These are phyloP conservation scores for Diospyros lotus DNA, from an alignment of 148 eudicot genomes.

Conservation along the genomic window DNA sequence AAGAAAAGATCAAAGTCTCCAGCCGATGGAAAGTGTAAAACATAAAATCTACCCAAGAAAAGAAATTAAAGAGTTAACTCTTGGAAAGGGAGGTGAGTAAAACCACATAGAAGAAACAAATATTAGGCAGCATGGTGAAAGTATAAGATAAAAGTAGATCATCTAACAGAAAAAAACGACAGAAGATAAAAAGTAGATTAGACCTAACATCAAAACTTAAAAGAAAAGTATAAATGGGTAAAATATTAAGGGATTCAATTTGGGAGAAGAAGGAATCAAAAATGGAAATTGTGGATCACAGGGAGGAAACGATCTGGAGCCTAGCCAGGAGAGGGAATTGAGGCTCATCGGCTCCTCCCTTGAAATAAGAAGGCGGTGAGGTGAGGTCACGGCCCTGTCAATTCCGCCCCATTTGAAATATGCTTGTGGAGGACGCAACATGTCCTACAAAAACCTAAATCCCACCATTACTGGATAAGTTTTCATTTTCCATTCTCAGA, in stretches of 20 bases:
- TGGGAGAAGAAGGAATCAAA: not conserved
- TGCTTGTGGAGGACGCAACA: conserved; percentile 15
- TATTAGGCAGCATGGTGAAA: too few species aligned
- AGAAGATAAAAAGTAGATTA: not conserved
- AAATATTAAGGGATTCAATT: not conserved
- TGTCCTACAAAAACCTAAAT: conserved; percentile 7
- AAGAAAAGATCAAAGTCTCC: too few species aligned
- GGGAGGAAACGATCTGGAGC: conserved; percentile 3
- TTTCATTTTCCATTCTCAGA: conserved; percentile 10
- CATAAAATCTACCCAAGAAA: too few species aligned
- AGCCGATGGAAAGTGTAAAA: too few species aligned
- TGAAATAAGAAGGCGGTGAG: not conserved
- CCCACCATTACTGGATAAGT: not conserved
- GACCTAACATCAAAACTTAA: conserved; percentile 11
- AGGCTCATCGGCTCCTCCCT: not conserved
- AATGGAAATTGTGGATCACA: not conserved
- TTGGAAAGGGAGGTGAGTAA: too few species aligned
- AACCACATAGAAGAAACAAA: too few species aligned
- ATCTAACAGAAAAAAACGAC: too few species aligned
- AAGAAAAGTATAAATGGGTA: not conserved
- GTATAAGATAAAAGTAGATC: too few species aligned
- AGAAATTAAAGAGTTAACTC: too few species aligned
- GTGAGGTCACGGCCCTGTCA: conserved; percentile 1
- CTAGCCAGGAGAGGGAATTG: not conserved
- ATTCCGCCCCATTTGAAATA: conserved; percentile 1